A percentile compares a stretch with the other conserved stretches of the same genome.
These are phyloP conservation scores for Pseudonectria foliicola DNA, from an alignment of 2,329 filamentous ascomycete species.

Conservation along the genomic window DNA sequence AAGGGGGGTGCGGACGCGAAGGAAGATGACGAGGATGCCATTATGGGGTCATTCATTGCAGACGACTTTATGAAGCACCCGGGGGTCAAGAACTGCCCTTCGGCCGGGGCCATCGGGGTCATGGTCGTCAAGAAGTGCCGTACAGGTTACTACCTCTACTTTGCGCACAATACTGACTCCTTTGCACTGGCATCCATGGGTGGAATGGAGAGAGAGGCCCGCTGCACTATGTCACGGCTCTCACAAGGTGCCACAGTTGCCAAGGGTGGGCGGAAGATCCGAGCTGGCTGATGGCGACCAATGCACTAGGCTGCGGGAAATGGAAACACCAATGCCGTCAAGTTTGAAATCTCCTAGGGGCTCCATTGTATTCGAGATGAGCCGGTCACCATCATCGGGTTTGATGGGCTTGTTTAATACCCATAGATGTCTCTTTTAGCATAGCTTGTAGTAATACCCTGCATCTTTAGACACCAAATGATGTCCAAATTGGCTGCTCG, in stretches of 20 bases:
- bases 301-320: background rate
- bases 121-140: conserved; percentile 81
- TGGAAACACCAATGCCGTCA: too few relatives aligned
- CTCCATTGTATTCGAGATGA: too few relatives aligned
- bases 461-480: too few relatives aligned
- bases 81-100: conserved; percentile 71
- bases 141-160: conserved; percentile 76
- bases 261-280: conserved; percentile 46
- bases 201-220: conserved; percentile 64
- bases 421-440: too few relatives aligned
- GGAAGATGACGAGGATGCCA: conserved; percentile 69
- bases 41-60: conserved; percentile 68
- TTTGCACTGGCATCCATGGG: conserved; percentile 86
- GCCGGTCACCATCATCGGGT: too few relatives aligned
- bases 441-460: too few relatives aligned
- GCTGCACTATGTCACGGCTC: conserved; percentile 83
- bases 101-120: conserved; percentile 82
- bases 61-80: conserved; percentile 93
- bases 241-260: conserved; percentile 44
- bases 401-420: too few relatives aligned
- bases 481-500: too few relatives aligned
- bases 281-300: conserved; percentile 19
- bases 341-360: background rate
- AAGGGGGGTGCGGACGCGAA: conserved; percentile 54
- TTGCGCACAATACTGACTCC: conserved; percentile 91